These are phyloP conservation scores for Ogataea ganodermae DNA, from an alignment of 805 yeast species.

Conservation along the genomic window DNA sequence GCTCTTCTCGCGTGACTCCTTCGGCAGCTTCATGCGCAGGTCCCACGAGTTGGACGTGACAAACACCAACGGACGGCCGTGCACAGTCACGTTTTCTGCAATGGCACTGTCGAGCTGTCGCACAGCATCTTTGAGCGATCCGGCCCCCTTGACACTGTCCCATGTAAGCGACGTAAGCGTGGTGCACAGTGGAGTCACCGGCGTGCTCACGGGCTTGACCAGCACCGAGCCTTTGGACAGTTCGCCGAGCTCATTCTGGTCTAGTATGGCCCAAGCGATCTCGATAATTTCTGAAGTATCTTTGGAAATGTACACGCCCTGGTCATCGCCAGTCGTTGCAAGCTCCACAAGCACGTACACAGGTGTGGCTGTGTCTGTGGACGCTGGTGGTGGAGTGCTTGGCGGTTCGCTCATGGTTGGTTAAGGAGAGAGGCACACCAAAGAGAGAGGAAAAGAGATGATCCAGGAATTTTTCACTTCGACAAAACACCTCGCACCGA, in stretches of 20 bases:
- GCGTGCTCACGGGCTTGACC: slow-evolving; percentile 64
- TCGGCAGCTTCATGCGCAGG: slow-evolving; percentile 71
- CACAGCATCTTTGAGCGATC: slow-evolving; percentile 65
- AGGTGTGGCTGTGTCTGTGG: background rate
- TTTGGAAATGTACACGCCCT: slow-evolving; percentile 55
- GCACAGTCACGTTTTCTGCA: slow-evolving; percentile 43
- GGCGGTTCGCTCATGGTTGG: background rate
- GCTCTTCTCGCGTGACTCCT: slow-evolving; percentile 79
- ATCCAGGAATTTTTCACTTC: background rate
- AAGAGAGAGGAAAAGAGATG: background rate
- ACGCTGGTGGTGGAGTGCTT: background rate
- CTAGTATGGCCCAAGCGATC: slow-evolving; percentile 65
- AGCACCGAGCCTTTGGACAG: slow-evolving; percentile 46
- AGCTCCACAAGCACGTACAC: slow-evolving; percentile 61
- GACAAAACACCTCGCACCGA: slow-evolving; percentile 1
- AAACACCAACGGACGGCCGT: slow-evolving; percentile 57
- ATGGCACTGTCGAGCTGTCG: slow-evolving; percentile 51
- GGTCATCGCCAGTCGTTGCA: slow-evolving; percentile 69
- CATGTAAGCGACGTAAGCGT: slow-evolving; percentile 54
- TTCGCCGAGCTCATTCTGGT: slow-evolving; percentile 50
- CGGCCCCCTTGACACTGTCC: slow-evolving; percentile 61
- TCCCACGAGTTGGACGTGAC: slow-evolving; percentile 69
- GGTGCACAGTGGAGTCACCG: slow-evolving; percentile 61
- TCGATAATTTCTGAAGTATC: slow-evolving; percentile 71
- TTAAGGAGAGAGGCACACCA: background rate